Percentiles rank a stretch among this genome's conserved stretches.
Evolutionary conservation across 2,329 filamentous ascomycete species (phyloP).

Genomic region (Ustilaginoidea virens): DNA sequence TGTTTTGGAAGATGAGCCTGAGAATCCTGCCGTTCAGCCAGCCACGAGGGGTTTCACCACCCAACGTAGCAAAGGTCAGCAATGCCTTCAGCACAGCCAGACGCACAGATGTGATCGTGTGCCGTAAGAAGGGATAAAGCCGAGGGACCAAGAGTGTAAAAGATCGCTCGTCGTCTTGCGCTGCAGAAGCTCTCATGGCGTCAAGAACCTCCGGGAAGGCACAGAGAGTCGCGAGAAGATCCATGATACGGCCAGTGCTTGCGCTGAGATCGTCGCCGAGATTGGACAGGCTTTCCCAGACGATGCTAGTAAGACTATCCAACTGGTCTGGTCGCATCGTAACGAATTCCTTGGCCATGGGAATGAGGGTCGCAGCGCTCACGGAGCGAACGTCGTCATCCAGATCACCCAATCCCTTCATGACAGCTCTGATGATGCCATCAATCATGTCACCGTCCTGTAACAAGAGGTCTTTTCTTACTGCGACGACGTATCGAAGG

Average conservation of each 20-base stretch:
- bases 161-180: constrained; percentile 68
- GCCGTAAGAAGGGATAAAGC: constrained; percentile 87
- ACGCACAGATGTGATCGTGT: constrained; percentile 92
- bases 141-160: constrained; percentile 87
- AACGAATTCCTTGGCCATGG: constrained; percentile 91
- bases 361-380: constrained; percentile 91
- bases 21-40: constrained; percentile 89
- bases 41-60: constrained; percentile 62
- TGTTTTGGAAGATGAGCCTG: constrained; percentile 84
- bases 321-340: constrained; percentile 65
- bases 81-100: constrained; percentile 85
- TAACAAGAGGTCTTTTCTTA: constrained; percentile 81
- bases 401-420: constrained; percentile 79
- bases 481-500: constrained; percentile 83
- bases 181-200: constrained; percentile 84
- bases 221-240: constrained; percentile 87
- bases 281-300: constrained; percentile 94
- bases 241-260: constrained; percentile 97
- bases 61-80: constrained; percentile 81
- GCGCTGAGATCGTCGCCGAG: constrained; percentile 94
- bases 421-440: constrained; percentile 80
- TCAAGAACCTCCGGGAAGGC: constrained; percentile 84
- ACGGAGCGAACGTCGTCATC: constrained; percentile 96
- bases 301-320: constrained; percentile 74
- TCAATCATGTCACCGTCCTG: constrained; percentile 78